Evolutionary conservation across 192 early-diverging fungal genomes (phyloP), one percentile per base, ranked within the genome.

Genomic region (Gryganskiella cystojenkinii): DNA sequence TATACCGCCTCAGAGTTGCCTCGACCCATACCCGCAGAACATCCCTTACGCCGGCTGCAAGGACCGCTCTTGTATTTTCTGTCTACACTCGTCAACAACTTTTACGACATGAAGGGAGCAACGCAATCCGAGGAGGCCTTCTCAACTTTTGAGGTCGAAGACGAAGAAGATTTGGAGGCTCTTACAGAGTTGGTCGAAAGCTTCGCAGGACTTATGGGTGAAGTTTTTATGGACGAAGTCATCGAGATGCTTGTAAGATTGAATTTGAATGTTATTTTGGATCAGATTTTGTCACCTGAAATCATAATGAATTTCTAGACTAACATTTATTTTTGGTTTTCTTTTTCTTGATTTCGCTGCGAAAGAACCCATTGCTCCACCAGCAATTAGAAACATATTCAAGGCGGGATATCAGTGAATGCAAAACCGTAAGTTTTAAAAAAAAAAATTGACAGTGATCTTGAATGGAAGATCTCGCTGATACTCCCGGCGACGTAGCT

Each of bases 21-120:
- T n/a, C 65, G 67, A n/a, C 74, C 74, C 0, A 64, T 78, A 33
- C 66, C 74, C 0, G 53, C 55, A 0, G 60, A 69, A n/a, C 44
- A 78, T 45, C 59, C 56, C 1, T 13, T 78, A 1, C 74, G 74
- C 14, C 59, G 74, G 5, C 53, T 78, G 19, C 74, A 78, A n/a
- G 74, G 31, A 14, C 60, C 67, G 34, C 31, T 64, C 6, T 37
- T 78, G 14, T 68, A 64, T 31, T 78, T 78, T 59, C 59, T 78
- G 67, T 69, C 65, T 2, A 40, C 74, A n/a, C 46, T 78, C 28
- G 65, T 78, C 25, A 65, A 78, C 45, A 67, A 67, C 28, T 78
- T 78, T 69, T 78, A 78, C 61, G 52, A 78, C 43, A 69, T 78
- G 74, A 78, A 78, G 25, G 74, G 74, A 9, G 66, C 74, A 30